These are phyloP conservation scores for Neurospora sp. DNA, from an alignment of 495 filamentous ascomycete genomes.

Conservation along the genomic window DNA sequence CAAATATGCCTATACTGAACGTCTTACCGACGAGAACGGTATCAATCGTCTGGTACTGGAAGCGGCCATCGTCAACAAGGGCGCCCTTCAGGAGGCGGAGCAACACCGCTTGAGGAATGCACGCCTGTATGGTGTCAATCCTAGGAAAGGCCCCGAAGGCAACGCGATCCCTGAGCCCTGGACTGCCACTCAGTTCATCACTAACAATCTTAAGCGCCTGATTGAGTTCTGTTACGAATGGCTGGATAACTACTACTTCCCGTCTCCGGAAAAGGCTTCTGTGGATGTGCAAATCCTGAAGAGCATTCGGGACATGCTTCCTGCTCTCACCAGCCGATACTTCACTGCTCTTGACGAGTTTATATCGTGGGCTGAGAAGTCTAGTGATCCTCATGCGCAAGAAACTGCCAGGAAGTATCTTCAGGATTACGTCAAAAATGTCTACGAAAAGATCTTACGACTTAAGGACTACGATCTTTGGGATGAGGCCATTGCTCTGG, in stretches of 20 bases:
- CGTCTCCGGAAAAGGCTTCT: not conserved
- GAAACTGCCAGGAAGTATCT: slow-evolving; percentile 27
- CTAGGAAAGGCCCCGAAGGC: slow-evolving; percentile 54
- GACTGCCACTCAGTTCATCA: slow-evolving; percentile 59
- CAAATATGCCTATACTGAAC: slow-evolving; percentile 51
- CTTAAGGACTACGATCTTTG: slow-evolving; percentile 60
- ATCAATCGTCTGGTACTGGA: slow-evolving; percentile 52
- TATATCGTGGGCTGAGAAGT: slow-evolving; percentile 27
- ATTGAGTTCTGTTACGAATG: slow-evolving; percentile 37
- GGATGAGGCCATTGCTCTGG: slow-evolving; percentile 58
- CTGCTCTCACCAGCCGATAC: slow-evolving; percentile 35
- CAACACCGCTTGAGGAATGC: slow-evolving; percentile 60
- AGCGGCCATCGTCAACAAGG: slow-evolving; percentile 68
- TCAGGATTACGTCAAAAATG: slow-evolving; percentile 26
- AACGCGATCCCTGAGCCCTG: slow-evolving; percentile 65
- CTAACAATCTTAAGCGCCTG: slow-evolving; percentile 44
- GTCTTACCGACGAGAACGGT: slow-evolving; percentile 34
- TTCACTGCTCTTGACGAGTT: slow-evolving; percentile 33
- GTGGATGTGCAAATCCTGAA: slow-evolving; percentile 20
- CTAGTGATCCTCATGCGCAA: slow-evolving; percentile 23
- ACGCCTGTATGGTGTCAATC: slow-evolving; percentile 56
- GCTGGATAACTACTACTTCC: slow-evolving; percentile 14
- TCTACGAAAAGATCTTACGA: slow-evolving; percentile 30
- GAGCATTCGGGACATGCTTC: slow-evolving; percentile 28
- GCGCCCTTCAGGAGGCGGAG: slow-evolving; percentile 61